phyloP scores from a whole-genome alignment of 331 rosid genomes.

The Rhamnella rubrinervis region DNA sequence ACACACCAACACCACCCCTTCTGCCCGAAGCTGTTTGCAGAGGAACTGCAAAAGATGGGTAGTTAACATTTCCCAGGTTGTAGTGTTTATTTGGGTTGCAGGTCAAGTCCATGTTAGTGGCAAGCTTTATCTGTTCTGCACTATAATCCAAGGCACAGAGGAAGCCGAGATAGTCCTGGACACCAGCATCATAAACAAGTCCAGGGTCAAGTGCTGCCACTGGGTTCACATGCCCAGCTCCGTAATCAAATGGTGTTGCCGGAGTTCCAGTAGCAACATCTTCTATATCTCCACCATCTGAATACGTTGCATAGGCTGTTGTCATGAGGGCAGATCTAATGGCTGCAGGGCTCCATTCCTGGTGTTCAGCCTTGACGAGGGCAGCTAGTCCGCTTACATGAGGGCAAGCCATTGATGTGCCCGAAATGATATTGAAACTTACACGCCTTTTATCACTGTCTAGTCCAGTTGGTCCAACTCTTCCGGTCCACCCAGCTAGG shows the following conservation, averaged over 20 bases:
- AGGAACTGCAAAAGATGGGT: conserved; percentile 85
- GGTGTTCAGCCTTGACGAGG: conserved; percentile 66
- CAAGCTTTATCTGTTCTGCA: conserved; percentile 46
- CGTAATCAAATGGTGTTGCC: conserved; percentile 78
- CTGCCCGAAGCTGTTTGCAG: conserved; percentile 48
- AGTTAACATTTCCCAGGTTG: conserved; percentile 69
- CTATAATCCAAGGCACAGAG: conserved; percentile 79
- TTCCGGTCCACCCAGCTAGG: conserved; percentile 86
- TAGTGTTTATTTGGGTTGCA: conserved; percentile 51
- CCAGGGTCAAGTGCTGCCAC: conserved; percentile 88
- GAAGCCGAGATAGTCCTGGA: conserved; percentile 68
- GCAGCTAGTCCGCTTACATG: conserved; percentile 90
- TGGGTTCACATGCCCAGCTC: conserved; percentile 91
- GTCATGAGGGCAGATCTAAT: conserved; percentile 94
- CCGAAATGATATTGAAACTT: conserved; percentile 70
- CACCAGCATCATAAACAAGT: conserved; percentile 57
- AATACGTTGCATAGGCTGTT: conserved; percentile 68
- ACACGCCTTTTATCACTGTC: conserved; percentile 50
- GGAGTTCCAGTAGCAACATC: conserved; percentile 61
- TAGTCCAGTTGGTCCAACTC: conserved; percentile 63
- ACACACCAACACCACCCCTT: conserved; percentile 38
- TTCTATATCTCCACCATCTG: conserved; percentile 47
- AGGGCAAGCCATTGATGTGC: conserved; percentile 98
- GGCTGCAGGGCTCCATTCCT: conserved; percentile 87
- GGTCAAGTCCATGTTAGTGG: conserved; percentile 42